These are phyloP conservation scores for Amorphotheca resinae DNA, from an alignment of 495 filamentous ascomycete species.

Conservation along the genomic window DNA sequence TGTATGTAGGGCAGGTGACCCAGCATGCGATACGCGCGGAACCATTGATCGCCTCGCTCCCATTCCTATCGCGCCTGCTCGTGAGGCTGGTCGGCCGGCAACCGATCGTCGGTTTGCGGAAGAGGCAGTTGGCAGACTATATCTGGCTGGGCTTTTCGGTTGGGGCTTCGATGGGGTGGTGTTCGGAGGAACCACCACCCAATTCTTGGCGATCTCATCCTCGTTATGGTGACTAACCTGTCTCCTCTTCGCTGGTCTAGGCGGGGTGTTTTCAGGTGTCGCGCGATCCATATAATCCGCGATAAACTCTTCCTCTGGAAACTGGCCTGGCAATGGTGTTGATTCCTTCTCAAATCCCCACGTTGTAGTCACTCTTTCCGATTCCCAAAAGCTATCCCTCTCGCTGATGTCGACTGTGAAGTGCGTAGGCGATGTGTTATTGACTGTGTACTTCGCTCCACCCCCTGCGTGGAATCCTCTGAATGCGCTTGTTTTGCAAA, in stretches of 20 bases:
- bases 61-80: constrained; percentile 22
- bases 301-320: constrained; percentile 28
- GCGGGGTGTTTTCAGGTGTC: constrained; percentile 32
- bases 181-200: constrained; percentile 53
- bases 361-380: not conserved
- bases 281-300: constrained; percentile 24
- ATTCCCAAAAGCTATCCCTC: constrained; percentile 7
- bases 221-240: constrained; percentile 36
- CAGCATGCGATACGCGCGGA: constrained; percentile 35
- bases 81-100: constrained; percentile 7
- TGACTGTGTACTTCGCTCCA: constrained; percentile 48
- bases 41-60: constrained; percentile 20
- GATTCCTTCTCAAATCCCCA: constrained; percentile 4
- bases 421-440: constrained; percentile 1
- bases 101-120: constrained; percentile 6
- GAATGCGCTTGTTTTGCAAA: constrained; percentile 55
- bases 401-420: constrained; percentile 2
- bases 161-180: constrained; percentile 9
- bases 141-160: constrained; percentile 9
- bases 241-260: constrained; percentile 37
- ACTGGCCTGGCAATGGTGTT: constrained; percentile 32
- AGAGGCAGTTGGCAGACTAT: constrained; percentile 12
- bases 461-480: constrained; percentile 77
- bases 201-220: constrained; percentile 48
- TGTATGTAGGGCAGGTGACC: constrained; percentile 28